Percentiles rank a stretch among this genome's conserved stretches.
These are phyloP conservation scores for Penstemon davidsonii DNA, from an alignment of 257 asterid species.

Conservation along the genomic window DNA sequence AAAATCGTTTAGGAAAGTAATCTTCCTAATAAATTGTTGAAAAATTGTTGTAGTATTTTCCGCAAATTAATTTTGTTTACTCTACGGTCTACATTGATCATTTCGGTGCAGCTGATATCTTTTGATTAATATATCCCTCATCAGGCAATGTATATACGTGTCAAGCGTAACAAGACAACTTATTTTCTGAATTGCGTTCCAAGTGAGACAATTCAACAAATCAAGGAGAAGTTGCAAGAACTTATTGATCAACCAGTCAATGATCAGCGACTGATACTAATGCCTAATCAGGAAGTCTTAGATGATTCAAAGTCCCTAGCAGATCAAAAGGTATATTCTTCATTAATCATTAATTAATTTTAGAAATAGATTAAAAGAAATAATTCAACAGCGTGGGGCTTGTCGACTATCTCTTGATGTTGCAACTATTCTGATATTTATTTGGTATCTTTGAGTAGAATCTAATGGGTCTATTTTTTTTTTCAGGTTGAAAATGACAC, in stretches of 20 bases:
- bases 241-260: conserved; percentile 71
- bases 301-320: conserved; percentile 87
- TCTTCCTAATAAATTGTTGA: conserved; percentile 1
- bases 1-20: not conserved
- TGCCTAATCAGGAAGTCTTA: conserved; percentile 55
- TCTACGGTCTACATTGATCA: not conserved
- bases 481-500: conserved; percentile 91
- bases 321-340: conserved; percentile 69
- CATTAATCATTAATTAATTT: conserved; percentile 1
- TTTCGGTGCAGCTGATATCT: conserved; percentile 11
- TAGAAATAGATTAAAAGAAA: no score
- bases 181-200: conserved; percentile 88
- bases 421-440: not conserved
- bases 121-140: conserved; percentile 36
- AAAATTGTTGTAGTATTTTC: not conserved
- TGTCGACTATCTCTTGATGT: conserved; percentile 9
- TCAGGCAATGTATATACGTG: conserved; percentile 89
- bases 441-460: conserved; percentile 16
- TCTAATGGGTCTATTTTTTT: conserved; percentile 18
- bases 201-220: conserved; percentile 67
- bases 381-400: not conserved
- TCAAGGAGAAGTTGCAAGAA: conserved; percentile 85
- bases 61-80: not conserved
- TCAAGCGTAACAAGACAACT: conserved; percentile 83
- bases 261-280: conserved; percentile 68